phyloP scores from a whole-genome alignment of 352 stramenopile species.

The Phytophthora agathidicida region DNA sequence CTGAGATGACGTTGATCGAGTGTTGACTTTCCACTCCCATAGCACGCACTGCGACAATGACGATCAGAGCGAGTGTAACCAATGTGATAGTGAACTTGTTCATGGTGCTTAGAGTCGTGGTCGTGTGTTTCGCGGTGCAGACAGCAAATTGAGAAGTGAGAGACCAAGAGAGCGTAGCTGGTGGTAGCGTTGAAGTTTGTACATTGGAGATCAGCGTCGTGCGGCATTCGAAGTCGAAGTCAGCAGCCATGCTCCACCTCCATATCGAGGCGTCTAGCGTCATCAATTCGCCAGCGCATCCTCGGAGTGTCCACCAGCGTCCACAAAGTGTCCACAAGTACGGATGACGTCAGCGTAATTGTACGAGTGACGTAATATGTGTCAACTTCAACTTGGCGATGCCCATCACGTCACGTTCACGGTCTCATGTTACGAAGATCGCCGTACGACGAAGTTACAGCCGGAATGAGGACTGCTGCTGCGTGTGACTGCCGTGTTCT shows the following conservation, averaged over 20 bases:
- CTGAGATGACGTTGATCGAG: not conserved
- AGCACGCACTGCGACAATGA: not conserved
- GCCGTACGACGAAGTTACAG: not conserved
- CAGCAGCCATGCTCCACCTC: not conserved
- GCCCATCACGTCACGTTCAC: not conserved
- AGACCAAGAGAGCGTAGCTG: not conserved
- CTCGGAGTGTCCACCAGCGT: conserved; percentile 1
- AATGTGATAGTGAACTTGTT: conserved; percentile 7
- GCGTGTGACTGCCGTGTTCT: conserved; percentile 34
- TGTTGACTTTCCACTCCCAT: not conserved
- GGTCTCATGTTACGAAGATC: conserved; percentile 1
- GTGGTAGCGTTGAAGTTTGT: too few relatives aligned
- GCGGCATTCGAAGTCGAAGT: conserved; percentile 2
- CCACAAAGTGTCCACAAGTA: not conserved
- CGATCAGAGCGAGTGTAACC: not conserved
- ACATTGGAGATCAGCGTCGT: too few relatives aligned
- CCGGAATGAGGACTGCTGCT: conserved; percentile 19
- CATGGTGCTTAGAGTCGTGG: conserved; percentile 2
- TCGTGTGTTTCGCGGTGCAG: not conserved
- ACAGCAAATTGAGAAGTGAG: conserved; percentile 14
- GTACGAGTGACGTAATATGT: too few relatives aligned
- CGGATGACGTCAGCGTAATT: conserved; percentile 2
- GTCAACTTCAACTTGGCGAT: conserved; percentile 11
- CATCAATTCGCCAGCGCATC: conserved; percentile 8
- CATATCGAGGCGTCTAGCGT: conserved; percentile 15